A percentile compares a stretch with the other conserved stretches of the same genome.
phyloP scores from a whole-genome alignment of 148 eudicot species.

The Limonium bicolor region DNA sequence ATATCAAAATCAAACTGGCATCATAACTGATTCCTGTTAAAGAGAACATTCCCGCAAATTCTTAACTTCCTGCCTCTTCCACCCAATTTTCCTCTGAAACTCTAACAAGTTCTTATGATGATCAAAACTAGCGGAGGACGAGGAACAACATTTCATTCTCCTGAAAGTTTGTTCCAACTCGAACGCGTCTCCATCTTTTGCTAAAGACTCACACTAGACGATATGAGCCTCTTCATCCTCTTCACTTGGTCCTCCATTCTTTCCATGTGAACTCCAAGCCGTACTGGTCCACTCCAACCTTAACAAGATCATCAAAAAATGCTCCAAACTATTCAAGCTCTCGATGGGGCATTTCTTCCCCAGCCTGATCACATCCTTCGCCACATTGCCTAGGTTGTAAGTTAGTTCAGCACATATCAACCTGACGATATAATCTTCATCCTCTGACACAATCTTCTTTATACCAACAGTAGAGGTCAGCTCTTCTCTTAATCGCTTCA shows the following conservation, averaged over 20 bases:
- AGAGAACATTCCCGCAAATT: slow-evolving; percentile 38
- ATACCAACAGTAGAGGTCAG: slow-evolving; percentile 33
- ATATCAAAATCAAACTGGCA: too few relatives aligned
- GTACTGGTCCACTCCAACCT: slow-evolving; percentile 22
- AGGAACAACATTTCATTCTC: slow-evolving; percentile 28
- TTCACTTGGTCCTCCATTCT: slow-evolving; percentile 45
- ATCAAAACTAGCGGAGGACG: slow-evolving; percentile 16
- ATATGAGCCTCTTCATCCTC: slow-evolving; percentile 43
- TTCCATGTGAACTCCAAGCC: slow-evolving; percentile 35
- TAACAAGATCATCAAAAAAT: slow-evolving; percentile 24
- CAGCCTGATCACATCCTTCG: slow-evolving; percentile 32
- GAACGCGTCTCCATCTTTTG: slow-evolving; percentile 43
- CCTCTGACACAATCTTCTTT: slow-evolving; percentile 39
- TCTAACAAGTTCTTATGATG: slow-evolving; percentile 22
- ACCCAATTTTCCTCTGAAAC: slow-evolving; percentile 35
- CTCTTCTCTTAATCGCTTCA: slow-evolving; percentile 33
- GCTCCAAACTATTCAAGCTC: slow-evolving; percentile 32
- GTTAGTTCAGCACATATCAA: slow-evolving; percentile 34
- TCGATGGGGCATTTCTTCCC: slow-evolving; percentile 44
- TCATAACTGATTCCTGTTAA: too few relatives aligned
- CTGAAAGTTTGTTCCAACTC: slow-evolving; percentile 41
- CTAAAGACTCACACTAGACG: slow-evolving; percentile 30
- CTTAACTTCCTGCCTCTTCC: slow-evolving; percentile 49
- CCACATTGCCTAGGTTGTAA: slow-evolving; percentile 30
- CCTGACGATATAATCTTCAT: slow-evolving; percentile 29